Conservation (phyloP, 2,329 filamentous ascomycete species). For the Pleomassaria siparia region DNA sequence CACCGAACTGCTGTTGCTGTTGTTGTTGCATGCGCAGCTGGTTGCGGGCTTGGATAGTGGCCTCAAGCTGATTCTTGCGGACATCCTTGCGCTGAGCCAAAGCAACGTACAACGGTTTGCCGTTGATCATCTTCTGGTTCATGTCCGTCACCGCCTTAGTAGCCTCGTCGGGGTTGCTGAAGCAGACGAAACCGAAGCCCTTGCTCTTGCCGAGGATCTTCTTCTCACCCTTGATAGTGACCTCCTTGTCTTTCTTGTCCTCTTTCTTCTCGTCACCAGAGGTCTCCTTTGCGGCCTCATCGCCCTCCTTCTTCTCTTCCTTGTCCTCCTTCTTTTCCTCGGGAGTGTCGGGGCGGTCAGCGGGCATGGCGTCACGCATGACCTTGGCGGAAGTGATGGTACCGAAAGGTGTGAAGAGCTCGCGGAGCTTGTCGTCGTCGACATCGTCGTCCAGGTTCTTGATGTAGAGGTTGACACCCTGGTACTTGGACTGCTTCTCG, state of each 20-base stretch:
- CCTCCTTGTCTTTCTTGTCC: slow-evolving; percentile 54
- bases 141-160: slow-evolving; percentile 99
- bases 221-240: slow-evolving; percentile 61
- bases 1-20: slow-evolving; percentile 62
- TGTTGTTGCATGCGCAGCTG: slow-evolving; percentile 98
- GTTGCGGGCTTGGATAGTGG: slow-evolving; percentile 98
- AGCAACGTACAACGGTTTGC: slow-evolving; percentile 96
- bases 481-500: slow-evolving; percentile 99
- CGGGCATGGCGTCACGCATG: slow-evolving; percentile 78
- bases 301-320: slow-evolving; percentile 57
- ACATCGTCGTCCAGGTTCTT: slow-evolving; percentile 98
- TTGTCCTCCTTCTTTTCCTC: slow-evolving; percentile 52
- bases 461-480: slow-evolving; percentile 99
- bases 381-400: slow-evolving; percentile 99
- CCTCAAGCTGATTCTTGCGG: slow-evolving; percentile 97
- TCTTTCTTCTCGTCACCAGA: slow-evolving; percentile 63
- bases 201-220: slow-evolving; percentile 92
- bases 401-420: slow-evolving; percentile 87
- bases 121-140: slow-evolving; percentile 98
- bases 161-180: slow-evolving; percentile 98
- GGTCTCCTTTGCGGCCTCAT: slow-evolving; percentile 59
- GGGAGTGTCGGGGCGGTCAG: slow-evolving; percentile 51
- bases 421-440: slow-evolving; percentile 95
- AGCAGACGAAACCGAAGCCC: slow-evolving; percentile 99
- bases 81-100: slow-evolving; percentile 99